These are phyloP conservation scores for Candida xiaguanensis DNA, from an alignment of 805 yeast genomes.

Conservation along the genomic window DNA sequence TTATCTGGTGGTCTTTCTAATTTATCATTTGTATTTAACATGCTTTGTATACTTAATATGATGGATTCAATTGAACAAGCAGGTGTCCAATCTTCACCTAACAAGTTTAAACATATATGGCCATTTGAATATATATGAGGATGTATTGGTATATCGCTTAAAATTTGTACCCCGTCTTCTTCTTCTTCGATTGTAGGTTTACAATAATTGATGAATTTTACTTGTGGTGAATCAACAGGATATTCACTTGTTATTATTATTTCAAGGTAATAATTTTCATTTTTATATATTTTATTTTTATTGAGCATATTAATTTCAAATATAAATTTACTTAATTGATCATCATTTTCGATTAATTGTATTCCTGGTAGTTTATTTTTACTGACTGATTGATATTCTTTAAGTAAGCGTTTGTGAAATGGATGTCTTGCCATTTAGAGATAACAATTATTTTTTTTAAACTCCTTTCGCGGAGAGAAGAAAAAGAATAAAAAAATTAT, in stretches of 20 bases:
- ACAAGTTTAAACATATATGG: conserved; percentile 67
- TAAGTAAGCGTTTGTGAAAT: conserved; percentile 24
- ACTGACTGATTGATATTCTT: conserved; percentile 21
- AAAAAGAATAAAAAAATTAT: no score
- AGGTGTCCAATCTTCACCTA: conserved; percentile 68
- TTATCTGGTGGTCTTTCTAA: conserved; percentile 59
- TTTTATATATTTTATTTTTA: conserved; percentile 12
- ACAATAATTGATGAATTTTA: conserved; percentile 40
- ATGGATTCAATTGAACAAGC: conserved; percentile 50
- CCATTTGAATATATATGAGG: conserved; percentile 78
- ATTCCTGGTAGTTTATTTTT: conserved; percentile 20
- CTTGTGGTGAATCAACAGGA: conserved; percentile 60
- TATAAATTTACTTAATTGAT: conserved; percentile 17
- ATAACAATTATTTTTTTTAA: background rate
- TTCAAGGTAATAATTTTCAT: conserved; percentile 36
- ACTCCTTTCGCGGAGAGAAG: no score
- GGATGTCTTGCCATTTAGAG: conserved; percentile 18
- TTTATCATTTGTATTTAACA: conserved; percentile 49
- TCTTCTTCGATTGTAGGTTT: conserved; percentile 6
- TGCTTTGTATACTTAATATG: conserved; percentile 59
- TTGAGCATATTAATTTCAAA: conserved; percentile 17
- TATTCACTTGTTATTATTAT: conserved; percentile 43
- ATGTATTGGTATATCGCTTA: conserved; percentile 52
- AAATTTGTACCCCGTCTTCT: conserved; percentile 5
- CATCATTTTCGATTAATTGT: conserved; percentile 16